phyloP scores from a whole-genome alignment of 78 protist species.

The Dictyostelium brefeldianum region DNA sequence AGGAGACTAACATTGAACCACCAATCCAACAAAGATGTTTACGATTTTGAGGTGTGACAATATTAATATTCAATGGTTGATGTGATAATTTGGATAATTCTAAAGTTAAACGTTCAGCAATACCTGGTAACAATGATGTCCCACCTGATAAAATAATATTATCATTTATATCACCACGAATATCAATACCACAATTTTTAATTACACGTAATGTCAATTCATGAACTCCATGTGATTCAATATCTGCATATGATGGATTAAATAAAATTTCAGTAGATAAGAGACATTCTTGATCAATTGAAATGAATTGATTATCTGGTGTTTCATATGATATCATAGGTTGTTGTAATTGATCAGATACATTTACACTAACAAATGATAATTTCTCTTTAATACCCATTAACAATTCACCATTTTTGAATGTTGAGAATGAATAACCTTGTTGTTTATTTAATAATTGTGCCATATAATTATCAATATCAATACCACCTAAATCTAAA shows the following conservation, averaged over 20 bases:
- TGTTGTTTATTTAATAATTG: constrained; percentile 93
- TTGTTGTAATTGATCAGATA: constrained; percentile 88
- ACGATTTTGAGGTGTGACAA: constrained; percentile 80
- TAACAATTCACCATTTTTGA: constrained; percentile 21
- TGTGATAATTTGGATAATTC: background rate
- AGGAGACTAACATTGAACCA: too few relatives aligned
- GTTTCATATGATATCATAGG: constrained; percentile 83
- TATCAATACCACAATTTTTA: constrained; percentile 86
- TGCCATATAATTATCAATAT: constrained; percentile 93
- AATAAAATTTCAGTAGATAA: constrained; percentile 93
- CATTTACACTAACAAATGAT: constrained; percentile 86
- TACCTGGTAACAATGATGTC: constrained; percentile 80
- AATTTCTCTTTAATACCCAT: constrained; percentile 91
- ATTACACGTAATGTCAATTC: constrained; percentile 75
- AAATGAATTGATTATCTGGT: constrained; percentile 92
- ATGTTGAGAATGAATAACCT: constrained; percentile 94
- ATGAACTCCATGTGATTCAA: constrained; percentile 76
- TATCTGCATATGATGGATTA: constrained; percentile 80
- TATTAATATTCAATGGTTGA: constrained; percentile 23
- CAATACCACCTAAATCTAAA: constrained; percentile 97
- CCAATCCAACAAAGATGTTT: constrained; percentile 89
- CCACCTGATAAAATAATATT: constrained; percentile 90
- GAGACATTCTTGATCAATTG: too few relatives aligned
- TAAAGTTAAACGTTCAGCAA: background rate
- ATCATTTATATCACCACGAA: constrained; percentile 79